Conservation (phyloP, 2,329 filamentous ascomycete species). For the Coniochaeta pulveracea region DNA sequence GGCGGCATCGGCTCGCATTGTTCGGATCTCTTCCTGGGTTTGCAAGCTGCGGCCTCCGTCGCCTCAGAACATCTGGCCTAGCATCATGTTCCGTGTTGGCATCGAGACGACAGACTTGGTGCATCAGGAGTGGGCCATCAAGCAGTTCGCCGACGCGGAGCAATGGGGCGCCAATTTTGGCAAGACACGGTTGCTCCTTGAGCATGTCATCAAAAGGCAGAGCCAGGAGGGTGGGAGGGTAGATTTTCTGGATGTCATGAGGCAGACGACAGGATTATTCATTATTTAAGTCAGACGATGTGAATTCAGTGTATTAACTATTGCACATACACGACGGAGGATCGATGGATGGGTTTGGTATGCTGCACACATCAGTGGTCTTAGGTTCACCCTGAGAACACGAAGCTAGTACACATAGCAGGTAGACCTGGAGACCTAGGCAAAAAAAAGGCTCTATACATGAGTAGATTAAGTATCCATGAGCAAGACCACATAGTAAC, state of each 20-base stretch:
- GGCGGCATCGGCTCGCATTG: slow-evolving; percentile 9
- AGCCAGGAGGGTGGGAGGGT: slow-evolving; percentile 8
- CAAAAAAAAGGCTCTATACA: too few relatives aligned
- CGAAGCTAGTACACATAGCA: too few relatives aligned
- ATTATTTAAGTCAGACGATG: slow-evolving; percentile 10
- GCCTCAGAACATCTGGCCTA: slow-evolving; percentile 11
- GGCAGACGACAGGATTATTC: slow-evolving; percentile 8
- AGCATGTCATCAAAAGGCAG: slow-evolving; percentile 10
- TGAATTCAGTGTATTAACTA: too few relatives aligned
- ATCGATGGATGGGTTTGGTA: too few relatives aligned
- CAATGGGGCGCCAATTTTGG: slow-evolving; percentile 11
- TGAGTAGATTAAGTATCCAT: too few relatives aligned
- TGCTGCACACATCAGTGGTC: too few relatives aligned
- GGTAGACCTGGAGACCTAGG: too few relatives aligned
- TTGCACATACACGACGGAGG: too few relatives aligned
- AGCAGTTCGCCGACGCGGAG: slow-evolving; percentile 9
- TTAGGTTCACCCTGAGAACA: too few relatives aligned
- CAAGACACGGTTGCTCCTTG: slow-evolving; percentile 10
- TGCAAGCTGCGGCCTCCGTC: slow-evolving; percentile 9
- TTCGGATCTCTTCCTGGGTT: slow-evolving; percentile 10
- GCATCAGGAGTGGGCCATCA: slow-evolving; percentile 10
- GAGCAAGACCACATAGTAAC: too few relatives aligned
- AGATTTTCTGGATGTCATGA: slow-evolving; percentile 12
- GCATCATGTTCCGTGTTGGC: slow-evolving; percentile 9
- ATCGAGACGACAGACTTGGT: slow-evolving; percentile 11